These are phyloP conservation scores for Arctium minus DNA, from an alignment of 129 eudicot species.

Conservation along the genomic window DNA sequence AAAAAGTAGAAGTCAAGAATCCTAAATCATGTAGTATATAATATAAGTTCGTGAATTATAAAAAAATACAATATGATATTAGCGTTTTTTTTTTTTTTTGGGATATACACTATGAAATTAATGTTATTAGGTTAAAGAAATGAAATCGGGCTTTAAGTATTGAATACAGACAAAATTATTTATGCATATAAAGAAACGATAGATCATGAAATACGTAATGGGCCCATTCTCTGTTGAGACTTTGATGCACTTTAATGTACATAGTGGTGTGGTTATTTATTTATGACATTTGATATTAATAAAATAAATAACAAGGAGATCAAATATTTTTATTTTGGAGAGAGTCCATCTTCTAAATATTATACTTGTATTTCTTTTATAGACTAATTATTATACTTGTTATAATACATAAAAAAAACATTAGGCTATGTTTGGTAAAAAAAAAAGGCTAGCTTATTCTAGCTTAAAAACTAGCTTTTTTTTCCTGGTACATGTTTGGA, in stretches of 20 bases:
- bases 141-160: background rate
- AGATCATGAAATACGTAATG: background rate
- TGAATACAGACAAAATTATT: background rate
- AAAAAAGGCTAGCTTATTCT: too few species aligned
- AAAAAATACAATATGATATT: too few species aligned
- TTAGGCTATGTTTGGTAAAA: too few species aligned
- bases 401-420: too few species aligned
- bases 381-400: too few species aligned
- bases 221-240: background rate
- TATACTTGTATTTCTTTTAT: too few species aligned
- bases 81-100: too few species aligned
- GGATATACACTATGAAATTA: background rate
- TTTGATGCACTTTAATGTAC: background rate
- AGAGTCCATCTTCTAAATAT: background rate
- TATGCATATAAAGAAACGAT: background rate
- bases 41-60: too few species aligned
- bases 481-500: too few species aligned
- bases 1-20: background rate
- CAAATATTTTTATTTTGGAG: too few species aligned
- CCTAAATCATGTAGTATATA: too few species aligned
- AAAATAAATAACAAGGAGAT: background rate
- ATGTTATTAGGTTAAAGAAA: background rate
- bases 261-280: background rate
- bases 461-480: too few species aligned
- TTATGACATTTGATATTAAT: background rate